Evolutionary conservation across 371 early-diverging fungal species (phyloP).

Genomic region (Phascolomyces articulosus): DNA sequence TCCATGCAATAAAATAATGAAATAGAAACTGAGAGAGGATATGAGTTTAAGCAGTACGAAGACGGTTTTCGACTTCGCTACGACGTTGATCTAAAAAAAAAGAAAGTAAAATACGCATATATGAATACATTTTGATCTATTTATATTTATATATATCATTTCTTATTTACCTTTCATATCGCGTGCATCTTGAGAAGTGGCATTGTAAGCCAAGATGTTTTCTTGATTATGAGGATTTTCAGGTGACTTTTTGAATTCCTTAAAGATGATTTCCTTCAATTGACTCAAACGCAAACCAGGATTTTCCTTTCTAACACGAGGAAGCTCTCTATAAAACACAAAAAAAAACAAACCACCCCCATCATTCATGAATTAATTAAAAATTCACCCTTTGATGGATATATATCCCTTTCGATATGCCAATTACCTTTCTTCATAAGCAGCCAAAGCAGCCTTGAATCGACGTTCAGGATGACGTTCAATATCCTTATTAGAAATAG

Average conservation of each 20-base stretch:
- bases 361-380: no score
- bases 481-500: slow-evolving; percentile 54
- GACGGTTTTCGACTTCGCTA: slow-evolving; percentile 35
- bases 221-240: slow-evolving; percentile 88
- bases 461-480: slow-evolving; percentile 88
- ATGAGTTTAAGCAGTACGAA: slow-evolving; percentile 30
- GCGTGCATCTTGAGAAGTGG: slow-evolving; percentile 61
- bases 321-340: slow-evolving; percentile 30
- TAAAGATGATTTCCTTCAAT: slow-evolving; percentile 74
- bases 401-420: no score
- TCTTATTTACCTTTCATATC: slow-evolving; percentile 37
- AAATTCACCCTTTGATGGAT: no score
- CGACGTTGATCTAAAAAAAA: slow-evolving; percentile 25
- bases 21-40: no score
- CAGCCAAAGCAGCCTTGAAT: slow-evolving; percentile 78
- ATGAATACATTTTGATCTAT: background rate
- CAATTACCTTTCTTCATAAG: slow-evolving; percentile 68
- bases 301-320: slow-evolving; percentile 69
- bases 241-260: slow-evolving; percentile 82
- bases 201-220: slow-evolving; percentile 71
- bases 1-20: no score
- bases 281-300: slow-evolving; percentile 78
- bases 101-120: background rate
- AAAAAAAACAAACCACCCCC: background rate
- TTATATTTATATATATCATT: background rate